Base-by-base conservation (phyloP, 75 land plant species). In the Pinus tabuliformis region DNA sequence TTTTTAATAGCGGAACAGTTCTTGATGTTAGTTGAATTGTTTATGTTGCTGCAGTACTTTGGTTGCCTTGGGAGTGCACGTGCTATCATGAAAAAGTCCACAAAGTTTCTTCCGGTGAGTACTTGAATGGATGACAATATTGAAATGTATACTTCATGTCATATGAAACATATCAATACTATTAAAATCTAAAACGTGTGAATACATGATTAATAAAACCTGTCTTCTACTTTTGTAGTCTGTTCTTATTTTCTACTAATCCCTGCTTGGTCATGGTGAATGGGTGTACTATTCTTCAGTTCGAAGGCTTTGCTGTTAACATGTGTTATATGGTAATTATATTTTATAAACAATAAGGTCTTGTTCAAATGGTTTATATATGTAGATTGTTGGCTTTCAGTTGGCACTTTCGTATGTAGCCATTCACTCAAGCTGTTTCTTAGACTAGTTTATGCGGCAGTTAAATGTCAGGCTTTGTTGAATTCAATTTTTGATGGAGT, bases 61-160 rank as follows among this genome's bases (percentile, higher is more conserved):
- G 88, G 88, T 37, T 84, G 87, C 64, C 80, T 86, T 39, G 88
- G 86, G 62, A 76, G 87, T 70, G 80, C 87, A 9, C 83, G 87
- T 36, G 88, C 88, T 57, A 76, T 86, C 3, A 86, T 84, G 88
- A 86, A 86, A 72, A 84, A 85, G 54, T 84, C 88, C 3, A 54
- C 83, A 0, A 77, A 85, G 71, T 84, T 79, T 77, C 76, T 86
- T 39, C 88, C 88, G 64, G 88, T 84, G 20, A 74, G 78, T 74
- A 14, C n/a, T 39, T 42, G 49, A 18, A 11, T 68, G 71, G 71
- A 68, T 68, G 71, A 9, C 37, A 37, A 68, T 64, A 49, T 49
- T 49, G 54, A 1, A 1, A n/a, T 66, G 24, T 33, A 36, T n/a
- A 8, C 56, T 30, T 78, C 33, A n/a, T 21, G 2, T 76, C 24